Conservation (phyloP, 345 rosid species). For the Syzygium oleosum region DNA sequence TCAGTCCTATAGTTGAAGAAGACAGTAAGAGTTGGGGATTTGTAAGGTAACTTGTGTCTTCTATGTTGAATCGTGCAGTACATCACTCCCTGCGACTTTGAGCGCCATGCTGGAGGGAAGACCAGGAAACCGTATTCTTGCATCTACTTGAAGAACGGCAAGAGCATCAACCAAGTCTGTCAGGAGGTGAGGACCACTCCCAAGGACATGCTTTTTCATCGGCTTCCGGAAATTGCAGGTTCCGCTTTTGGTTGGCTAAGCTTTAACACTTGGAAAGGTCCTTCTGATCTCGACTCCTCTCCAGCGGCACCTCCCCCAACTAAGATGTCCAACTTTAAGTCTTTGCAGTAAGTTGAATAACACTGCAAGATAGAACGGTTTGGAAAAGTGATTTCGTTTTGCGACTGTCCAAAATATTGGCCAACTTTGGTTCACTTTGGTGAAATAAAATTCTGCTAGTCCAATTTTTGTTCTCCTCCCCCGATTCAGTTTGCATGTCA, state of each 20-base stretch:
- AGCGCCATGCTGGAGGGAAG: slow-evolving; percentile 54
- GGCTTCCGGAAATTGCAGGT: slow-evolving; percentile 34
- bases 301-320: background rate
- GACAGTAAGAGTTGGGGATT: background rate
- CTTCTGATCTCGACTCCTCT: background rate
- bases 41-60: background rate
- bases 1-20: background rate
- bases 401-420: background rate
- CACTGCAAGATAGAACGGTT: background rate
- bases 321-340: background rate
- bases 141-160: slow-evolving; percentile 51
- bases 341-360: background rate
- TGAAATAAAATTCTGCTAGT: background rate
- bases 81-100: slow-evolving; percentile 42
- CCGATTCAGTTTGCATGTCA: background rate
- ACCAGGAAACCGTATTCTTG: slow-evolving; percentile 53
- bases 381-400: background rate
- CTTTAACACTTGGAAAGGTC: slow-evolving; percentile 40
- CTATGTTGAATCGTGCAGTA: slow-evolving; percentile 19
- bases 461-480: background rate
- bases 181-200: slow-evolving; percentile 48
- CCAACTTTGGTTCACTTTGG: background rate
- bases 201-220: slow-evolving; percentile 32
- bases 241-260: slow-evolving; percentile 34
- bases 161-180: slow-evolving; percentile 47